Evolutionary conservation across 2,329 filamentous ascomycete genomes (phyloP), one percentile per base, ranked within the genome.

Genomic region (Cladosporium sp.): DNA sequence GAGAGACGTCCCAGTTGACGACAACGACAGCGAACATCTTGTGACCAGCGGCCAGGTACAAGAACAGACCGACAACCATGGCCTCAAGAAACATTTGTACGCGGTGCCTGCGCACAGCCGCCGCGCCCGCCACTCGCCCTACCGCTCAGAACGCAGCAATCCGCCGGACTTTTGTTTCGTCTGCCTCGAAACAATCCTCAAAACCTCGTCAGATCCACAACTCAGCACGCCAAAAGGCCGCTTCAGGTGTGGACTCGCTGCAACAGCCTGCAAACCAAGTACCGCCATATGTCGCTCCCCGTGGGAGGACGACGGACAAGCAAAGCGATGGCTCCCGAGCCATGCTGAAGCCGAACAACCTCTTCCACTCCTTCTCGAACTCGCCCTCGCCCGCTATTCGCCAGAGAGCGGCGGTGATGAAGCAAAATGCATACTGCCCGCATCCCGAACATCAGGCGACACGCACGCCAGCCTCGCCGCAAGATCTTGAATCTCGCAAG

Each of bases 301-400:
- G 45, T 20, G 45, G 45, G n/a, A 40, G 45, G 18, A 40, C 45
- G 2, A 33, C 36, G 15, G 45, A 48, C 45, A 48, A 48, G 36
- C 16, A 48, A 48, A 38, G 45, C 25, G 25, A 16, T 9, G 45
- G 33, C 20, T 27, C 30, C 22, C 11, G 35, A 19, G 36, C 35
- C 19, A 48, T 48, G 45, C 45, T 48, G 29, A 35, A 43, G 29
- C 39, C 32, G 18, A 43, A 50, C 35, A 43, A 50, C 40, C 84
- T 98, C 50, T 98, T 97, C 75, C 92, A 98, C 70, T 83, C 88
- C 8, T 95, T 93, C 68, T 88, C 88, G 30, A 78, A 85, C 56
- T 98, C 93, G 12, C 93, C 94, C 7, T 86, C 92, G 36, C 85
- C 88, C 33, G 85, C 87, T 54, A 96, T 98, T 56, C 83, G 92